Conservation (phyloP, 2,329 filamentous ascomycete genomes). For the Trichoderma brevicompactum region DNA sequence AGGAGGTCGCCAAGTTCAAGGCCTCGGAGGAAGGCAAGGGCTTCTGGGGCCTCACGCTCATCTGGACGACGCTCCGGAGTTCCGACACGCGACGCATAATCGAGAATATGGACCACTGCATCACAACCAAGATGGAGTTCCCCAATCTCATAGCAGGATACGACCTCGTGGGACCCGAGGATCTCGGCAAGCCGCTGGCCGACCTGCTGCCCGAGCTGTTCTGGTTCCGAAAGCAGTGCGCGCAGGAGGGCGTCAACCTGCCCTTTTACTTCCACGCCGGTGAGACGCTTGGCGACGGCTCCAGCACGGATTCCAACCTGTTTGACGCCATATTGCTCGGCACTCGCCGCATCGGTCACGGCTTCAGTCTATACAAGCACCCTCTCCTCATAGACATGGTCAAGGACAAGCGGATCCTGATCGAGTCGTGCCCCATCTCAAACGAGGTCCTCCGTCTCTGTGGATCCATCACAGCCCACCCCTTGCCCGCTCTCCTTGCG, state of each 20-base stretch:
- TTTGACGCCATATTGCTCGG: conserved; percentile 89
- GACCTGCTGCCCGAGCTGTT: conserved; percentile 84
- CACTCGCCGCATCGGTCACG: conserved; percentile 87
- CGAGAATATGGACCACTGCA: conserved; percentile 85
- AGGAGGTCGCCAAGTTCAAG: conserved; percentile 80
- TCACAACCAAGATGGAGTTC: conserved; percentile 77
- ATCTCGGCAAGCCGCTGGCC: conserved; percentile 72
- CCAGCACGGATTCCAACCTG: conserved; percentile 76
- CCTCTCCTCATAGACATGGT: conserved; percentile 87
- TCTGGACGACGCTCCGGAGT: conserved; percentile 77
- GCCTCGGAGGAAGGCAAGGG: conserved; percentile 67
- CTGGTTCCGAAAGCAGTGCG: conserved; percentile 89
- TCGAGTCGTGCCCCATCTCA: conserved; percentile 89
- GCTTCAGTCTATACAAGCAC: conserved; percentile 87
- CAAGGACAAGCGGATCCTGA: conserved; percentile 82
- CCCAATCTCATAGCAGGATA: conserved; percentile 84
- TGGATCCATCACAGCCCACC: conserved; percentile 74
- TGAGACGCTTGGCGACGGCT: conserved; percentile 78
- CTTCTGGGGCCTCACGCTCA: conserved; percentile 85
- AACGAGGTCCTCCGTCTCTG: conserved; percentile 86
- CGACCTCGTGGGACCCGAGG: conserved; percentile 89
- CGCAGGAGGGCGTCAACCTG: conserved; percentile 75
- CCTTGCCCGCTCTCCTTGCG: conserved; percentile 80
- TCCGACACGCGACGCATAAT: conserved; percentile 68
- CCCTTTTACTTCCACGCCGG: conserved; percentile 97